A percentile compares a stretch with the other conserved stretches of the same genome.
Conservation (phyloP, 306 rosid species). For the Prinsepia uniflora region DNA sequence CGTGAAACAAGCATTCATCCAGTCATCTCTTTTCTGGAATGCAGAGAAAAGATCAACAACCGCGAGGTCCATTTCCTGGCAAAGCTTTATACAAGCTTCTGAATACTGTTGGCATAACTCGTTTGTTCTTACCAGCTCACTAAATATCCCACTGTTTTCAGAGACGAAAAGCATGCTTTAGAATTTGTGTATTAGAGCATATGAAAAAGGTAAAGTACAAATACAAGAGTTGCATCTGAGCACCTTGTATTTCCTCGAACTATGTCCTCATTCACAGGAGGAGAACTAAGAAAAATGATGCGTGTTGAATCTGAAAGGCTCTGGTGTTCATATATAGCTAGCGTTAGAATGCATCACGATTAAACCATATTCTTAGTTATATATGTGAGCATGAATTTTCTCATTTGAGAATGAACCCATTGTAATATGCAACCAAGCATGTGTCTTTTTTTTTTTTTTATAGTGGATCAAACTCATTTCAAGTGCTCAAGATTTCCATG, state of each 20-base stretch:
- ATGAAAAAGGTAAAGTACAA: constrained; percentile 9
- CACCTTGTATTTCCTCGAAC: constrained; percentile 57
- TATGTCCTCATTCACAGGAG: constrained; percentile 75
- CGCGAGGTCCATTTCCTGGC: constrained; percentile 65
- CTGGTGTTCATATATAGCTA: constrained; percentile 38
- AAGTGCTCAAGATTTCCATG: not conserved
- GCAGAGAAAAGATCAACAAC: constrained; percentile 76
- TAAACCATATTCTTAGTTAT: not conserved
- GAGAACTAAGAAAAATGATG: constrained; percentile 64
- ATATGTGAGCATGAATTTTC: not conserved
- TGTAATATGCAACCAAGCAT: constrained; percentile 10
- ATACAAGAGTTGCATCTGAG: constrained; percentile 17
- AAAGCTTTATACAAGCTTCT: constrained; percentile 73
- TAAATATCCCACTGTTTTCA: constrained; percentile 44
- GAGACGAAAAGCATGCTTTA: constrained; percentile 7
- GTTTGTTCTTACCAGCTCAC: constrained; percentile 83
- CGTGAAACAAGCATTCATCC: constrained; percentile 75
- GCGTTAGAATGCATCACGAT: constrained; percentile 29
- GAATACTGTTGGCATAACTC: constrained; percentile 72
- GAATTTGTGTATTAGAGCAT: not conserved
- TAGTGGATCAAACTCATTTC: not conserved
- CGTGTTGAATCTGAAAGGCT: constrained; percentile 72
- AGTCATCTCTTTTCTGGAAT: constrained; percentile 59
- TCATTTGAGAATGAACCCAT: not conserved
- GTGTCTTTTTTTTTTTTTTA: not conserved